These are phyloP conservation scores for Colletotrichum scovillei DNA, from an alignment of 2,329 filamentous ascomycete genomes.

Conservation along the genomic window DNA sequence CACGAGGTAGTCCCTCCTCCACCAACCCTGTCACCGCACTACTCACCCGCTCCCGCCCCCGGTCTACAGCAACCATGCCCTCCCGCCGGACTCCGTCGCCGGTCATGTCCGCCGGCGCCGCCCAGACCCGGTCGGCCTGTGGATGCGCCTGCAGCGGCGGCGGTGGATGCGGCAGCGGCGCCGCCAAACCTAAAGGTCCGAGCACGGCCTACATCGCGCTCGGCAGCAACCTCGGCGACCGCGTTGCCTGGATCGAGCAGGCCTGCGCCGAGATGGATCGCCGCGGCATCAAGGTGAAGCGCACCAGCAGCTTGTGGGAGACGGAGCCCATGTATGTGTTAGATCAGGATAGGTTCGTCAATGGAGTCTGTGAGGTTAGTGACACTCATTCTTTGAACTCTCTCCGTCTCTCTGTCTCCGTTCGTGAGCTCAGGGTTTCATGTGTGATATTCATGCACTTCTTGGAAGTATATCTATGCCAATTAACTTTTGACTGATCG, in stretches of 20 bases:
- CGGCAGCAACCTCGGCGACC: constrained; percentile 92
- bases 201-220: constrained; percentile 83
- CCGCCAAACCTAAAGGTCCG: constrained; percentile 39
- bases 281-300: constrained; percentile 76
- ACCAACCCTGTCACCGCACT: neutral
- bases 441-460: neutral
- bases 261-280: constrained; percentile 83
- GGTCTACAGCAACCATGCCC: neutral
- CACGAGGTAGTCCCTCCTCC: neutral
- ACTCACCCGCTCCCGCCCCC: constrained; percentile 12
- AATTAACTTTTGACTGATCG: constrained; percentile 19
- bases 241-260: constrained; percentile 84
- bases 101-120: constrained; percentile 20
- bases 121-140: constrained; percentile 41
- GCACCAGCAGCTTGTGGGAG: constrained; percentile 92
- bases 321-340: constrained; percentile 97
- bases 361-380: constrained; percentile 90
- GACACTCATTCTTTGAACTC: neutral
- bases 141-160: constrained; percentile 50
- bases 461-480: neutral
- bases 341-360: constrained; percentile 89
- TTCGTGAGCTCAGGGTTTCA: neutral
- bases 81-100: constrained; percentile 15
- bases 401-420: neutral
- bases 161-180: constrained; percentile 36